Conservation (phyloP, 257 asterid species). For the Plantago ovata region DNA sequence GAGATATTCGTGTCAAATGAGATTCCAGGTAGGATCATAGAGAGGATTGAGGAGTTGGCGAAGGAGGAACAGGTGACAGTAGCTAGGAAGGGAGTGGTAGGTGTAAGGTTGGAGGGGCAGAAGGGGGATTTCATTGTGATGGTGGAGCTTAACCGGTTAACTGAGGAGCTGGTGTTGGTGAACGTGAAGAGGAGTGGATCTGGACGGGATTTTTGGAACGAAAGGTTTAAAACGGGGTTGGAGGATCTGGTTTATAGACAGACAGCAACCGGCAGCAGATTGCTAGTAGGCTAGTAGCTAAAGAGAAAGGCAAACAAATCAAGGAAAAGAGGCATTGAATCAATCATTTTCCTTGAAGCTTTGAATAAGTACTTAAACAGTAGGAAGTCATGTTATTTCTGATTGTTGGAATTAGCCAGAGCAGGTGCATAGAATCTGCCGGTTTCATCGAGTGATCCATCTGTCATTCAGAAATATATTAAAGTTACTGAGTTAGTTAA, state of each 20-base stretch:
- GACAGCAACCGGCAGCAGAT: constrained; percentile 19
- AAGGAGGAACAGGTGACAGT: constrained; percentile 34
- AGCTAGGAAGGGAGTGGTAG: constrained; percentile 26
- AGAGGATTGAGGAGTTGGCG: constrained; percentile 35
- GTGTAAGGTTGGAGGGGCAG: constrained; percentile 40
- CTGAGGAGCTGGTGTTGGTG: constrained; percentile 59
- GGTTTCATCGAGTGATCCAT: too few relatives aligned
- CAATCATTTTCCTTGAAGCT: too few relatives aligned
- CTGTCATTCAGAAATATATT: too few relatives aligned
- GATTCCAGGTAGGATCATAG: constrained; percentile 32
- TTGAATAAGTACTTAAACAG: too few relatives aligned
- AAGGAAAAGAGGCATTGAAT: too few relatives aligned
- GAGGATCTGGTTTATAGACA: constrained; percentile 30
- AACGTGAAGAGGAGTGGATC: constrained; percentile 40
- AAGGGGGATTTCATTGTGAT: constrained; percentile 37
- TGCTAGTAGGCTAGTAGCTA: too few relatives aligned
- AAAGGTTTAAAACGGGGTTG: constrained; percentile 38
- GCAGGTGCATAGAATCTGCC: too few relatives aligned
- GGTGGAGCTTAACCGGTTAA: constrained; percentile 50
- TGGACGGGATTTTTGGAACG: constrained; percentile 47
- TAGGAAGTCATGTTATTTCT: too few relatives aligned
- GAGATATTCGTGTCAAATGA: constrained; percentile 36
- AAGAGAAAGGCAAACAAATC: neutral
- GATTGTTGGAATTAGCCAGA: too few relatives aligned
- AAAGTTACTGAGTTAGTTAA: too few relatives aligned